Conservation (phyloP, 2,329 filamentous ascomycete genomes). For the Paraconiothyrium brasiliense region DNA sequence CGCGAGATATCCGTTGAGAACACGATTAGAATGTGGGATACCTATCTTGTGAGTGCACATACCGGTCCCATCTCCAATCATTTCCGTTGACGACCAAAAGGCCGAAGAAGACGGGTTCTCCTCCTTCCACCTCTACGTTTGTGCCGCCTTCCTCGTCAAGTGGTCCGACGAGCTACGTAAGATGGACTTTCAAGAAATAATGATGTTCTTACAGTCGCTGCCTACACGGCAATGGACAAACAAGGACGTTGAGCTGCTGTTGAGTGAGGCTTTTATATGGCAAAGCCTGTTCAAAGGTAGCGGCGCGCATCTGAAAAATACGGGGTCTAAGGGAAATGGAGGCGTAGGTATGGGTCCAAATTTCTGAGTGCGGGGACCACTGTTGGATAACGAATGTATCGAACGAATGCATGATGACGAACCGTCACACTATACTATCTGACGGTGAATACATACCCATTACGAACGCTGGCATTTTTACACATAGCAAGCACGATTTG, state of each 20-base stretch:
- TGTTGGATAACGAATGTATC: slow-evolving; percentile 15
- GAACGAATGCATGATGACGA: neutral
- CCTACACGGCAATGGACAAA: slow-evolving; percentile 96
- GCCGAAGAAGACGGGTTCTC: slow-evolving; percentile 99
- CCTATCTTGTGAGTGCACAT: slow-evolving; percentile 79
- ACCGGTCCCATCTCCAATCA: neutral
- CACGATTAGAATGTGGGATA: slow-evolving; percentile 99
- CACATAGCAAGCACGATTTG: neutral
- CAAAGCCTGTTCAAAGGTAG: slow-evolving; percentile 96
- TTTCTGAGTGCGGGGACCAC: slow-evolving; percentile 28
- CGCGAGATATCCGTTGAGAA: slow-evolving; percentile 95
- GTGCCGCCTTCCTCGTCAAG: slow-evolving; percentile 96
- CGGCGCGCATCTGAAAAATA: slow-evolving; percentile 77
- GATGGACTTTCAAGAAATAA: slow-evolving; percentile 98
- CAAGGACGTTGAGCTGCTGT: slow-evolving; percentile 93
- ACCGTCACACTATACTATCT: neutral
- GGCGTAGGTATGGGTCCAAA: slow-evolving; percentile 52
- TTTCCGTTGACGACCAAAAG: slow-evolving; percentile 58
- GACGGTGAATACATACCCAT: neutral
- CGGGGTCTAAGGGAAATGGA: slow-evolving; percentile 40
- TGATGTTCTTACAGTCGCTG: slow-evolving; percentile 98
- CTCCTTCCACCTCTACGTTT: slow-evolving; percentile 97
- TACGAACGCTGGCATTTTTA: no score
- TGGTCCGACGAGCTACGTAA: slow-evolving; percentile 95
- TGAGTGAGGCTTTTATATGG: slow-evolving; percentile 99